These are phyloP conservation scores for Harringtonia lauricola DNA, from an alignment of 2,329 filamentous ascomycete genomes.

Conservation along the genomic window DNA sequence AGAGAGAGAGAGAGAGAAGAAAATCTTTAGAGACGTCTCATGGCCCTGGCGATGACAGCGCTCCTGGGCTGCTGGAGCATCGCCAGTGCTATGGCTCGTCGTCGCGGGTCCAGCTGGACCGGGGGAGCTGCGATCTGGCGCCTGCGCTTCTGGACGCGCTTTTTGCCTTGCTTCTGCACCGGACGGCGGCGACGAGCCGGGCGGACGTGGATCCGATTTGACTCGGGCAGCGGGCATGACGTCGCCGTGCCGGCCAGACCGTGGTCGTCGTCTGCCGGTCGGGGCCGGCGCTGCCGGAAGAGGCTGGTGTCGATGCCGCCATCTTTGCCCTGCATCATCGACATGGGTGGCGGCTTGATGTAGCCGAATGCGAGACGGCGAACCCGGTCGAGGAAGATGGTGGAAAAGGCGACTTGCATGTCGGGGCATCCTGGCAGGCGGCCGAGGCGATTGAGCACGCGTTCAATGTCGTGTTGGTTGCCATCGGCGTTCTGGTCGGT, in stretches of 20 bases:
- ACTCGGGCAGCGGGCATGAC: neutral
- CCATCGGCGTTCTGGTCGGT: neutral
- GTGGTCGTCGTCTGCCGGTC: constrained; percentile 1
- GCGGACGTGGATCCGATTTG: neutral
- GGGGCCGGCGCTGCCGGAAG: neutral
- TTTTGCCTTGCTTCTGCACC: too few relatives aligned
- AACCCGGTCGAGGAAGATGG: constrained; percentile 10
- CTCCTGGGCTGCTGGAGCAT: neutral
- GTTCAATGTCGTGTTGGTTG: constrained; percentile 2
- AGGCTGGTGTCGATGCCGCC: constrained; percentile 5
- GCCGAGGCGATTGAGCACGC: constrained; percentile 3
- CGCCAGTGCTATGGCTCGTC: neutral
- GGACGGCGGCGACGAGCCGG: too few relatives aligned
- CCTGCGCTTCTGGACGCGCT: too few relatives aligned
- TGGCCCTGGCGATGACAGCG: neutral
- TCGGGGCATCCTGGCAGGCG: too few relatives aligned
- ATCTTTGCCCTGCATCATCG: constrained; percentile 4
- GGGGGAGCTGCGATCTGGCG: too few relatives aligned
- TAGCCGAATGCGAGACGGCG: constrained; percentile 10
- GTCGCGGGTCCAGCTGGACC: neutral
- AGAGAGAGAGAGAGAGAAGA: too few relatives aligned
- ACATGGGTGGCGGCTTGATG: constrained; percentile 5
- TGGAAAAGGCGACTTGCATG: too few relatives aligned
- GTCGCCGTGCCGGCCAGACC: neutral
- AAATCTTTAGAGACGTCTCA: neutral